Evolutionary conservation across 768 basidiomycete genomes (phyloP), one percentile per base, ranked within the genome.

Genomic region (Phanerodontia chrysosporium): DNA sequence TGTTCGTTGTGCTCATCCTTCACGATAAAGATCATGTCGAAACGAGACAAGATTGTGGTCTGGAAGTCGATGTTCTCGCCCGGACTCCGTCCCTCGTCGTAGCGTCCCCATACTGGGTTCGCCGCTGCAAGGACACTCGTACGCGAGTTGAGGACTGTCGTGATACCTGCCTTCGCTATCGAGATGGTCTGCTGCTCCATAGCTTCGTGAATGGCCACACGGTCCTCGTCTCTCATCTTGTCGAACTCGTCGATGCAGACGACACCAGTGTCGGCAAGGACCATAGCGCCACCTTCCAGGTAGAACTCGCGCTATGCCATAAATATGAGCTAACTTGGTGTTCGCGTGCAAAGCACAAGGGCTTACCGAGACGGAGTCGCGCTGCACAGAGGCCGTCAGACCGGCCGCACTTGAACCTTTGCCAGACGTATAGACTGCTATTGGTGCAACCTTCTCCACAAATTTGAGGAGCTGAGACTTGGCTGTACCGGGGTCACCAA

Each of bases 121-220:
- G 96, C 96, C 1, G 96, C 96, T 1, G 96, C 96, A 45, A 99
- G 82, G 3, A 98, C 96, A 61, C 92, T 95, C 0, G 97, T 98
- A 39, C 96, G 77, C 1, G 95, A 95, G 74, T 99, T 99, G 12
- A 99, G 76, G 6, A 98, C 93, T 1, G 96, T 99, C 0, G 97
- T 98, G 57, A 99, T 99, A 61, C 96, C 97, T 3, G 97, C 97
- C 72, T 99, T 98, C 18, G 96, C 96, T 63, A 99, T 98, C 1
- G 97, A 98, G 65, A 99, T 98, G 0, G 97, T 99, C 69, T 98
- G 96, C 69, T 99, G 97, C 68, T 99, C 97, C 97, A 99, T 99
- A 14, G 96, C 97, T 76, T 98, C 97, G 73, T 98, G 97, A 60
- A 98, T 98, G 0, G 97, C 97, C 4, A 98, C 97, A 57, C 97